phyloP scores from a whole-genome alignment of 2,329 filamentous ascomycete species.

The Arthrobotrys sinensis region DNA sequence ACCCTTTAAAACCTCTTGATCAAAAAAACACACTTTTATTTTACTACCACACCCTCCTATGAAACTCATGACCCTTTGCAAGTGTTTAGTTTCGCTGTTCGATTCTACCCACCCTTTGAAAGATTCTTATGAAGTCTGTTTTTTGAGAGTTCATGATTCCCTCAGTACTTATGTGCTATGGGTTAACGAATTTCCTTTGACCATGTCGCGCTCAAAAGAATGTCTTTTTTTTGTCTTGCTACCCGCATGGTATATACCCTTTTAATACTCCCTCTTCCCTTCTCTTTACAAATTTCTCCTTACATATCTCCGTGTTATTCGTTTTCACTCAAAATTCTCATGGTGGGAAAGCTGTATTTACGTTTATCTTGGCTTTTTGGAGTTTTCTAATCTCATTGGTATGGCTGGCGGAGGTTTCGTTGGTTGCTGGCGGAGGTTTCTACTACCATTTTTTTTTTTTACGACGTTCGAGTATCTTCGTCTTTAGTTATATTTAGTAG shows the following conservation, averaged over 20 bases:
- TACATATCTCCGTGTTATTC: conserved; percentile 25
- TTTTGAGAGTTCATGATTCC: conserved; percentile 10
- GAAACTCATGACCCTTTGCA: conserved; percentile 55
- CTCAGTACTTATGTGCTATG: conserved; percentile 27
- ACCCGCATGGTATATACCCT: neutral
- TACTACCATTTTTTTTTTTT: neutral
- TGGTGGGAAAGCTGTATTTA: conserved; percentile 50
- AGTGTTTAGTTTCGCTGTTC: conserved; percentile 59
- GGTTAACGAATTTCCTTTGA: conserved; percentile 55
- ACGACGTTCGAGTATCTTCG: conserved; percentile 14
- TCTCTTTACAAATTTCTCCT: conserved; percentile 32
- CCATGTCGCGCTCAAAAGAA: conserved; percentile 33
- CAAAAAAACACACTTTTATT: conserved; percentile 29
- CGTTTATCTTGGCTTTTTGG: conserved; percentile 52
- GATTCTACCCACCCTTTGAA: conserved; percentile 50
- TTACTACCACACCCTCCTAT: conserved; percentile 9
- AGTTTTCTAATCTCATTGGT: conserved; percentile 38
- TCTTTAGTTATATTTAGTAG: conserved; percentile 24
- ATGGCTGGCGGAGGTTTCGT: conserved; percentile 10
- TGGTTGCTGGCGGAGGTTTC: conserved; percentile 23
- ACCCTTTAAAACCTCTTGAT: conserved; percentile 29
- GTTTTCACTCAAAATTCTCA: conserved; percentile 24
- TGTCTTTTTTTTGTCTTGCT: conserved; percentile 1
- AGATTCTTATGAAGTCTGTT: conserved; percentile 39
- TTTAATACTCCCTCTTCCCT: conserved; percentile 42